phyloP scores from a whole-genome alignment of 2,329 filamentous ascomycete species.

The Cyphellophora attinorum region DNA sequence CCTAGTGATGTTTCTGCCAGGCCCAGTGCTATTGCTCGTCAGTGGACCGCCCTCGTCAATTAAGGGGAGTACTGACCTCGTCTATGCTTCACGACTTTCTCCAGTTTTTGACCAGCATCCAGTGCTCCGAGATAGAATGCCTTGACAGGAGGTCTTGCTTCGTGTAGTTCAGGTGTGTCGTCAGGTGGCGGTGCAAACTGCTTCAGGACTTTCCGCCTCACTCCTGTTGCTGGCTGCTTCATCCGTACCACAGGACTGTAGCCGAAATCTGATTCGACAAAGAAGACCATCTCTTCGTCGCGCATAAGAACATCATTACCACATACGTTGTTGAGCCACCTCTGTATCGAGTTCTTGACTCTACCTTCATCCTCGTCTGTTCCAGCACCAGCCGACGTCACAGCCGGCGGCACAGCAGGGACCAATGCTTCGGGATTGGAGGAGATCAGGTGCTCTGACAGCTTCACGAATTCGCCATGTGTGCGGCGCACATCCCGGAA shows the following conservation, averaged over 20 bases:
- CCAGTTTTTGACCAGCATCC: constrained; percentile 95
- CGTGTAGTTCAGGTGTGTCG: constrained; percentile 87
- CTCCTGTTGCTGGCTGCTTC: constrained; percentile 93
- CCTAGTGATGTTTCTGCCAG: constrained; percentile 89
- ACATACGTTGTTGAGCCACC: constrained; percentile 92
- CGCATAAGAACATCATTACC: constrained; percentile 84
- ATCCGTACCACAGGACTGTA: constrained; percentile 92
- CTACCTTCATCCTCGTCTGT: constrained; percentile 91
- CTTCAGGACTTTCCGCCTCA: constrained; percentile 90
- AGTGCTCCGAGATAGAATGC: constrained; percentile 90
- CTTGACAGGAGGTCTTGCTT: constrained; percentile 85
- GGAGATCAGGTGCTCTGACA: constrained; percentile 91
- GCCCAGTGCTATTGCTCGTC: constrained; percentile 58
- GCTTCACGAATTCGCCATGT: constrained; percentile 90
- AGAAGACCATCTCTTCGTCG: constrained; percentile 94
- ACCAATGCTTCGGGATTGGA: constrained; percentile 96
- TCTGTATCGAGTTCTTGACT: constrained; percentile 80
- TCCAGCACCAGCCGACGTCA: constrained; percentile 86
- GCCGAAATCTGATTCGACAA: constrained; percentile 98
- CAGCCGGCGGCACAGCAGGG: constrained; percentile 85
- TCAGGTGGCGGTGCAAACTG: constrained; percentile 96
- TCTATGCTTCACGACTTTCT: constrained; percentile 83
- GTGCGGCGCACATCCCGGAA: constrained; percentile 94
- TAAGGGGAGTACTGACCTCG: constrained; percentile 54
- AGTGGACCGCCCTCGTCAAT: constrained; percentile 1